phyloP scores from a whole-genome alignment of 2,329 filamentous ascomycete genomes.

The Dichotomopilus funicola region DNA sequence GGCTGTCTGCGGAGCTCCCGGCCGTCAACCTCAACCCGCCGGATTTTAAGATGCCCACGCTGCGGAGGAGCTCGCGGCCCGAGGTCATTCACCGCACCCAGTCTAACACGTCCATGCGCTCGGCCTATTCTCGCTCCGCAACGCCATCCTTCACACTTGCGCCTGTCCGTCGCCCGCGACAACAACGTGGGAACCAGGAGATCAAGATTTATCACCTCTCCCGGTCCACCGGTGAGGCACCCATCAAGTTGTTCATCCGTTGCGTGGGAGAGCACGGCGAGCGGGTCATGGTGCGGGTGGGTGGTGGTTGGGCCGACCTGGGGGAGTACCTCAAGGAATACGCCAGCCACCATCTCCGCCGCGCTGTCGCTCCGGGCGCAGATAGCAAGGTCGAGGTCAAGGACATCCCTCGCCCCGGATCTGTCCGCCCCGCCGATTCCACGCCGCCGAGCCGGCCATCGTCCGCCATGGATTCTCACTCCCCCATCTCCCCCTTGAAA shows the following conservation, averaged over 20 bases:
- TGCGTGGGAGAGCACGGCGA: constrained; percentile 85
- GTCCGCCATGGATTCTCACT: constrained; percentile 33
- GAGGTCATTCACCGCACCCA: constrained; percentile 42
- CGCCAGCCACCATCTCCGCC: constrained; percentile 82
- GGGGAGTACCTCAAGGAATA: constrained; percentile 94
- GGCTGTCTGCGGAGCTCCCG: constrained; percentile 54
- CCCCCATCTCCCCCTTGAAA: constrained; percentile 41
- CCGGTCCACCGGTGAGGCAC: constrained; percentile 72
- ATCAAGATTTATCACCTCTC: constrained; percentile 92
- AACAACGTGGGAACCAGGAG: constrained; percentile 54
- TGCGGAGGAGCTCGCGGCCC: constrained; percentile 31
- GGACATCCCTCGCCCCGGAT: constrained; percentile 26
- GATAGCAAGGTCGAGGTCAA: constrained; percentile 54
- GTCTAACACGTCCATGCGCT: constrained; percentile 40
- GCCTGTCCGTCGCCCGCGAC: constrained; percentile 51
- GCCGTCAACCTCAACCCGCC: constrained; percentile 49
- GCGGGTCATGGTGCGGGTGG: constrained; percentile 95
- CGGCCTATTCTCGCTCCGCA: constrained; percentile 44
- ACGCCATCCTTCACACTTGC: constrained; percentile 65
- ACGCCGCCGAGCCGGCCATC: constrained; percentile 32
- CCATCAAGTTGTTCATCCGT: constrained; percentile 91
- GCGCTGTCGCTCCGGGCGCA: constrained; percentile 41
- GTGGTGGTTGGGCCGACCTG: constrained; percentile 95
- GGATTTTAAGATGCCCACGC: constrained; percentile 44
- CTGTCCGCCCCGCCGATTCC: constrained; percentile 24